Percentiles rank a stretch among this genome's conserved stretches.
Conservation (phyloP, 192 early-diverging fungal genomes). For the Umbelopsis ramanniana region DNA sequence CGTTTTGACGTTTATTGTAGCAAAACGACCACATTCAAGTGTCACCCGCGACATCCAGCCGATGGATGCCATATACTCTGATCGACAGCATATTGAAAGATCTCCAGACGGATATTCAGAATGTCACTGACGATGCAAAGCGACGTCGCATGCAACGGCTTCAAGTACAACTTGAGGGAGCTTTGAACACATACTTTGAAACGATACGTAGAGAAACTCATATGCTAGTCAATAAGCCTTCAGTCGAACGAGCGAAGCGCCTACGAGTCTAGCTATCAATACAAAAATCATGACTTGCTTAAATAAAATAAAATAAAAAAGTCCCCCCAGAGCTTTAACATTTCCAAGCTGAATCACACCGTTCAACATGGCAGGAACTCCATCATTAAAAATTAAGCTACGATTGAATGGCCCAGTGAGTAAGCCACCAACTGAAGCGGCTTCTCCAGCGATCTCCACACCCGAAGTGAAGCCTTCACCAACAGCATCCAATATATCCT, state of each 20-base stretch:
- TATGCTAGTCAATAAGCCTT: constrained; percentile 17
- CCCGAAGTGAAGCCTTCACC: neutral
- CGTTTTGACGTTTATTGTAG: neutral
- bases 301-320: no score
- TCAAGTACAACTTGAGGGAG: neutral
- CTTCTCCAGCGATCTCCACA: neutral
- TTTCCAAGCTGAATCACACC: neutral
- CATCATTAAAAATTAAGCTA: constrained; percentile 19
- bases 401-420: neutral
- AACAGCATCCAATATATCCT: neutral
- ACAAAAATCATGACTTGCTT: neutral
- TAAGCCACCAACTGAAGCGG: neutral
- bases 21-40: constrained; percentile 23
- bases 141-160: constrained; percentile 1
- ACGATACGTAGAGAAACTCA: constrained; percentile 17
- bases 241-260: constrained; percentile 15
- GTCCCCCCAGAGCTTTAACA: neutral
- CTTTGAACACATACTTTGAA: constrained; percentile 5
- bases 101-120: neutral
- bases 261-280: neutral
- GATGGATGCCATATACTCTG: constrained; percentile 11
- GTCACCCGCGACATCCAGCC: neutral
- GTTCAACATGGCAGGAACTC: constrained; percentile 7
- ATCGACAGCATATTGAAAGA: constrained; percentile 17
- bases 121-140: neutral